Evolutionary conservation across 2,329 filamentous ascomycete species (phyloP).

Genomic region (Hymenoscyphus repandus): DNA sequence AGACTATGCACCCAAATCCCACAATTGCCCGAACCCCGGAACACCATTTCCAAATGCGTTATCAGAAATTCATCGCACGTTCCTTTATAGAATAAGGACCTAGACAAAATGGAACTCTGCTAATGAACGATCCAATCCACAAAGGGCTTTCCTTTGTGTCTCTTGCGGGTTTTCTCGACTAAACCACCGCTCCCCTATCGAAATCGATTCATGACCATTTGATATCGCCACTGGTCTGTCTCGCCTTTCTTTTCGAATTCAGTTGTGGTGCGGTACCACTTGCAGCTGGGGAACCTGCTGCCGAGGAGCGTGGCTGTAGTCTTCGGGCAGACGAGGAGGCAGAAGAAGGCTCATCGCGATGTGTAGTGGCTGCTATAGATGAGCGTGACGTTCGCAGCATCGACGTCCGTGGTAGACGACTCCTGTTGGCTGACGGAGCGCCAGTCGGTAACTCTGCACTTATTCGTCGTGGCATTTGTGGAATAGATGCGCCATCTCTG

Average conservation of each 20-base stretch:
- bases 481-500: conserved; percentile 21
- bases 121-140: background rate
- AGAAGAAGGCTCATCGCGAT: conserved; percentile 15
- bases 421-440: conserved; percentile 23
- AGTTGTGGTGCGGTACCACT: conserved; percentile 22
- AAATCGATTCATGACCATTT: conserved; percentile 28
- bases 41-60: conserved; percentile 4
- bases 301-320: conserved; percentile 12
- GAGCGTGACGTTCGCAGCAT: conserved; percentile 28
- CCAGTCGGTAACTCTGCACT: conserved; percentile 24
- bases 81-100: background rate
- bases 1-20: conserved; percentile 3
- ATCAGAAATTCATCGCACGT: background rate
- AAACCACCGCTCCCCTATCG: too few relatives aligned
- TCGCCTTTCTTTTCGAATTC: conserved; percentile 27
- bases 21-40: background rate
- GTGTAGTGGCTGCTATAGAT: conserved; percentile 24
- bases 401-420: conserved; percentile 29
- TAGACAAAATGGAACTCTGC: background rate
- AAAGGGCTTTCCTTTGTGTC: background rate
- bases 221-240: conserved; percentile 29
- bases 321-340: conserved; percentile 2
- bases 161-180: background rate
- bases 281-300: conserved; percentile 8
- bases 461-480: conserved; percentile 20